Evolutionary conservation across 805 yeast species (phyloP).

Genomic region (Saturnispora ahearnii): DNA sequence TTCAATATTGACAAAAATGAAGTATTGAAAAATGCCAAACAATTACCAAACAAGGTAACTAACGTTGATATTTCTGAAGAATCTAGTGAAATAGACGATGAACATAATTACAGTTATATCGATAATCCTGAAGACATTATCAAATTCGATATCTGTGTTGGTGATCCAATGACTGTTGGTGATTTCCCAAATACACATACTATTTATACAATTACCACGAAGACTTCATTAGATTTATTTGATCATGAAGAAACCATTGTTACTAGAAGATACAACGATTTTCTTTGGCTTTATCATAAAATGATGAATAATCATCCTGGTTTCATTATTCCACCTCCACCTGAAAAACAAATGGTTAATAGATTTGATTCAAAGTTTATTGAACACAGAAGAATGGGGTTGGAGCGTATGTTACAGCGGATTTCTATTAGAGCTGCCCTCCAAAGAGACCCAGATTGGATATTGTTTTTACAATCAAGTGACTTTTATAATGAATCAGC

Average conservation of each 20-base stretch:
- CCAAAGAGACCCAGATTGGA: slow-evolving; percentile 65
- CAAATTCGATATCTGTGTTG: slow-evolving; percentile 59
- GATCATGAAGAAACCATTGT: slow-evolving; percentile 42
- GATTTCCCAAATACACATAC: slow-evolving; percentile 85
- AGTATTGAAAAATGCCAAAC: not conserved
- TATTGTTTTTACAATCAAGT: slow-evolving; percentile 67
- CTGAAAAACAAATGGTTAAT: slow-evolving; percentile 89
- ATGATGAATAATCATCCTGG: slow-evolving; percentile 85
- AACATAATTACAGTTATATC: not conserved
- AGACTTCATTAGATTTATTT: slow-evolving; percentile 36
- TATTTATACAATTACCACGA: slow-evolving; percentile 70
- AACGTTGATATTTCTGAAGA: not conserved
- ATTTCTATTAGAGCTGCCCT: slow-evolving; percentile 50
- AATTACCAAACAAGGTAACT: not conserved
- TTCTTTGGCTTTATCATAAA: slow-evolving; percentile 90
- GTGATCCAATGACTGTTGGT: slow-evolving; percentile 88
- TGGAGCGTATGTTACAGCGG: slow-evolving; percentile 78
- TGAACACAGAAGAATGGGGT: slow-evolving; percentile 72
- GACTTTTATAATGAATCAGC: slow-evolving; percentile 62
- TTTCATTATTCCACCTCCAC: slow-evolving; percentile 86
- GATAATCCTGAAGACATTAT: slow-evolving; percentile 17
- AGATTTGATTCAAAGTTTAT: slow-evolving; percentile 85
- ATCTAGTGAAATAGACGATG: not conserved
- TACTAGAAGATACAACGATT: slow-evolving; percentile 81
- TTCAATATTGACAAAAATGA: slow-evolving; percentile 31